A percentile compares a stretch with the other conserved stretches of the same genome.
Evolutionary conservation across 768 basidiomycete genomes (phyloP).

Genomic region (Macrolepiota fuliginosa): DNA sequence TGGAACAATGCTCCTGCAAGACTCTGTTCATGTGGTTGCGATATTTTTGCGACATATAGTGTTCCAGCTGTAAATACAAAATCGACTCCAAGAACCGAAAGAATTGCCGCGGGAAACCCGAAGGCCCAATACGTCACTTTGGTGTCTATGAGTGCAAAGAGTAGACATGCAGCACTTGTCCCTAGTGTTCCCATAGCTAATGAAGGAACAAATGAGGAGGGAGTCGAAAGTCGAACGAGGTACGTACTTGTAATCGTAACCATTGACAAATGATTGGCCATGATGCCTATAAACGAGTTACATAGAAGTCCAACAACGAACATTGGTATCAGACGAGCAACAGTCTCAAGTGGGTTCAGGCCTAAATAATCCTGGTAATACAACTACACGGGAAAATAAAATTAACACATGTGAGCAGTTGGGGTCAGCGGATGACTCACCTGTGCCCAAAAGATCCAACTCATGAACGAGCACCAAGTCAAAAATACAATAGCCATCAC

Average conservation of each 20-base stretch:
- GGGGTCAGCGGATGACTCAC: constrained; percentile 9
- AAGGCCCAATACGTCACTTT: constrained; percentile 67
- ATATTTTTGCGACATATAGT: constrained; percentile 69
- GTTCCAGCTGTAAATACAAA: constrained; percentile 74
- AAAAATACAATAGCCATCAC: constrained; percentile 62
- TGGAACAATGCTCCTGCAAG: constrained; percentile 76
- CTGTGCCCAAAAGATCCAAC: constrained; percentile 43
- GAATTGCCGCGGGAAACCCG: constrained; percentile 64
- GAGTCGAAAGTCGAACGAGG: neutral
- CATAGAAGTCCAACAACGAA: constrained; percentile 60
- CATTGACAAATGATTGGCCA: constrained; percentile 54
- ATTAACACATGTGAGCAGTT: too few relatives aligned
- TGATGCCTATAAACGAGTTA: constrained; percentile 62
- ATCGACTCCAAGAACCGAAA: constrained; percentile 74
- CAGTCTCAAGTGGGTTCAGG: constrained; percentile 55
- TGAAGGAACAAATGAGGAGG: neutral
- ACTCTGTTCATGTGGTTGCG: constrained; percentile 68
- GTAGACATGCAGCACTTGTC: constrained; percentile 54
- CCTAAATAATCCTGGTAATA: constrained; percentile 69
- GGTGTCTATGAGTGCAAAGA: constrained; percentile 68
- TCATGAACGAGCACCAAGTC: constrained; percentile 56
- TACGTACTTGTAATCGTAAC: constrained; percentile 55
- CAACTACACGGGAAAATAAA: constrained; percentile 33
- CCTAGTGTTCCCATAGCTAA: constrained; percentile 33
- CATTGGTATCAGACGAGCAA: constrained; percentile 72